Evolutionary conservation across 192 early-diverging fungal genomes (phyloP), one percentile per base, ranked within the genome.

Genomic region (Rhizophagus clarus): DNA sequence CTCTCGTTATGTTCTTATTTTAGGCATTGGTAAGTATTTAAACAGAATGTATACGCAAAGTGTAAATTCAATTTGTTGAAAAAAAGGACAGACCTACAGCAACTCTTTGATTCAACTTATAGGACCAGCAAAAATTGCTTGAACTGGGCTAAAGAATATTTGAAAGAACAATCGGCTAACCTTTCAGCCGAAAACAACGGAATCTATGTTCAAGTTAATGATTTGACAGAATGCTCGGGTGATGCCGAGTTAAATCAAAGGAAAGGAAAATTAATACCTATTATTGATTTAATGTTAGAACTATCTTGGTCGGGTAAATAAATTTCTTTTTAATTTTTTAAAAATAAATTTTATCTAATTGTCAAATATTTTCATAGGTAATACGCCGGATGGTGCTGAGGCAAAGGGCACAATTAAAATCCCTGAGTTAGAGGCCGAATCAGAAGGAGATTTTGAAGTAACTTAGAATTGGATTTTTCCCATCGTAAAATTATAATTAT

Each of bases 91-190:
- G 37, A 29, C 15, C 61, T 14, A 31, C 11, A 31, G 29, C 14
- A 61, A 47, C 15, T 14, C 15, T 34, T 24, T 20, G 20, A 60
- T 40, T 34, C 3, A n/a, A 15, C 45, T 37, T 12, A 10, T 66
- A 96, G 96, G 96, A 94, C 95, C 71, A 92, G 90, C 82, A 97
- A 96, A 88, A 96, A 97, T 91, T 97, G 96, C 83, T 80, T 97
- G 49, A 92, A 88, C 32, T 99, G 97, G 96, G 92, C 96, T 71
- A 93, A 94, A 72, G 88, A 88, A 28, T 97, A 97, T 84, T 90
- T 99, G 64, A 85, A 90, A 22, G 80, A 87, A 32, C 82, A 90
- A 79, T 87, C 98, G 42, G 84, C 80, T 29, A 89, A 88, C 67
- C 73, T 92, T 20, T 61, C 85, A 17, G 88, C 83, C 5, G 88